phyloP scores from a whole-genome alignment of 31 red algal genomes.

The Endocladia muricata region DNA sequence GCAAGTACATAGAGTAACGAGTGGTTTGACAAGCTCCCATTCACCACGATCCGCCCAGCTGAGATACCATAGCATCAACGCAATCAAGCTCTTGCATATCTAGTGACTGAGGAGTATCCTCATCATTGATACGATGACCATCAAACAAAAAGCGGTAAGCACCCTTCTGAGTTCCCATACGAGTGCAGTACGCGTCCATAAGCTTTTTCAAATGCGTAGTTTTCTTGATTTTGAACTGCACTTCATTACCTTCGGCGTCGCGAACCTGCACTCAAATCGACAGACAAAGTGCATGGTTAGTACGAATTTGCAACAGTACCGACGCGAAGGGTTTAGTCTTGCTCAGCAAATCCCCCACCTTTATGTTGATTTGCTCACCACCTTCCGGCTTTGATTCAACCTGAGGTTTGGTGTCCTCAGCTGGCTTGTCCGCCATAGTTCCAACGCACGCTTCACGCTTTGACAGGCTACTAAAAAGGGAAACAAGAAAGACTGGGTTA shows the following conservation, averaged over 20 bases:
- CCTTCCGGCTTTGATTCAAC: constrained; percentile 63
- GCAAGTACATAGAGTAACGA: no score
- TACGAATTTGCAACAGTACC: neutral
- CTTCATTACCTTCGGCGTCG: constrained; percentile 87
- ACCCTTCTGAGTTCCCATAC: constrained; percentile 70
- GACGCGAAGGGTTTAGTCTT: neutral
- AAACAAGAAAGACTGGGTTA: no score
- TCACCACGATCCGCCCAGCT: constrained; percentile 76
- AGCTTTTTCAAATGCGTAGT: constrained; percentile 92
- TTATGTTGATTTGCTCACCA: constrained; percentile 75
- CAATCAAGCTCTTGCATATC: constrained; percentile 96
- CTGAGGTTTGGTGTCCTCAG: constrained; percentile 59
- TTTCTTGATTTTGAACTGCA: constrained; percentile 95
- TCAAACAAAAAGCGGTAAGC: constrained; percentile 96
- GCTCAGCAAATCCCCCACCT: constrained; percentile 15
- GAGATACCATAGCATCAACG: constrained; percentile 95
- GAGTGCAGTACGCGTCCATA: constrained; percentile 90
- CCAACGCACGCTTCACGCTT: neutral
- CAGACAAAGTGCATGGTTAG: neutral
- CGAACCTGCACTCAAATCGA: constrained; percentile 51
- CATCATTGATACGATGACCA: constrained; percentile 92
- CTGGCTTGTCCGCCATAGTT: constrained; percentile 54
- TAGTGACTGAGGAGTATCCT: constrained; percentile 82
- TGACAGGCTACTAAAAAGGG: neutral
- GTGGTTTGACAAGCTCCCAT: no score